Evolutionary conservation across 257 asterid genomes (phyloP), one percentile per base, ranked within the genome.

Genomic region (Solanum microdontum): DNA sequence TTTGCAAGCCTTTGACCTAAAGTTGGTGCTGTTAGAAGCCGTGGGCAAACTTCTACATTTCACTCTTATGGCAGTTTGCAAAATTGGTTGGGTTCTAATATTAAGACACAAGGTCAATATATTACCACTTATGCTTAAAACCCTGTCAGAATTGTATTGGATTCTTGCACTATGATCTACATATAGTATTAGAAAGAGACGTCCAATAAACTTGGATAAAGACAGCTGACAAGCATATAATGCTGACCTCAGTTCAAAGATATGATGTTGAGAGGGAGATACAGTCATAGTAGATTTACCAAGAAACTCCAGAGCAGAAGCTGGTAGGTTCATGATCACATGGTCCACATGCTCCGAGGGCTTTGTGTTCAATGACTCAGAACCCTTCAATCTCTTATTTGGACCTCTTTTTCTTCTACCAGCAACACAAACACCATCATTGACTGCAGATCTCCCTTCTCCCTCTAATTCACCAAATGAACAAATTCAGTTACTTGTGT

Each of bases 281-380:
- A n/a, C 14, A 40, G 84, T 48, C n/a, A 82, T 30, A 48, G 85
- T 30, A 48, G 70, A 72, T 92, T 48, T 93, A 94, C 99, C 99
- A 87, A 97, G 98, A 90, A 97, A 97, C 37, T 93, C 94, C 17
- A 95, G 40, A 30, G 99, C 98, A 87, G 99, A 95, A 33, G 99
- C 99, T 77, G 99, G 99, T 55, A 97, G 92, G 90, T 97, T 95
- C 99, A 97, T 97, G 79, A 97, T 92, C 87, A 95, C 93, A 87
- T 97, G 99, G 91, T 97, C 99, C 75, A 94, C 88, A 86, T 93
- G 99, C 93, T 97, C 98, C 97, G 97, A 95, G 32, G 98, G 96
- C 89, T 92, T 94, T 68, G 91, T 90, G 86, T 80, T 82, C 83
- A 94, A 93, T 79, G 93, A 83, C 43, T 82, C 89, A 33, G 93